A percentile compares a stretch with the other conserved stretches of the same genome.
phyloP scores from a whole-genome alignment of 179 eudicot species.

The Amaranthus tricolor region DNA sequence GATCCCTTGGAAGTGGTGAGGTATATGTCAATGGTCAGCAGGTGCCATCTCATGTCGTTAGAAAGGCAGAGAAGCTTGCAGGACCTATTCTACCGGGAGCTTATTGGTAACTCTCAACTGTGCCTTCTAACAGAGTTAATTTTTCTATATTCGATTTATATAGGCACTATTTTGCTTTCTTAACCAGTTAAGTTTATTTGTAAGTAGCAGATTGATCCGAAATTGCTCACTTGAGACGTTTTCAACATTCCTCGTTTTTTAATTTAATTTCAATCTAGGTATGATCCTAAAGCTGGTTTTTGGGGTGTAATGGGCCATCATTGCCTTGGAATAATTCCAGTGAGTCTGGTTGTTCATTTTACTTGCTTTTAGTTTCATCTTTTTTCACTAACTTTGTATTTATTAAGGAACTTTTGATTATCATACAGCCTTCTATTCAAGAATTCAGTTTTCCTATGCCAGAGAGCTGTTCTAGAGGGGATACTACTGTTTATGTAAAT shows the following conservation, averaged over 20 bases:
- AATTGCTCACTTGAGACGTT: neutral
- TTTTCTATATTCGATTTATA: neutral
- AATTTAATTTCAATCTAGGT: conserved; percentile 45
- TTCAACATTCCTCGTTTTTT: neutral
- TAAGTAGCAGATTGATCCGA: conserved; percentile 3
- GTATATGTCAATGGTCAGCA: conserved; percentile 68
- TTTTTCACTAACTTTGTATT: neutral
- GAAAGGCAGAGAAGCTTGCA: conserved; percentile 70
- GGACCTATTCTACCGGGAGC: conserved; percentile 77
- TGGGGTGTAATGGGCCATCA: conserved; percentile 96
- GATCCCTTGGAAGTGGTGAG: conserved; percentile 31
- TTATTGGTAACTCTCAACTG: conserved; percentile 56
- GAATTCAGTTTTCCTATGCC: conserved; percentile 72
- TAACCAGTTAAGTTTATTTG: neutral
- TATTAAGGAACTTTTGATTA: neutral
- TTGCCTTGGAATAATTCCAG: conserved; percentile 91
- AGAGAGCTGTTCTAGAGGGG: conserved; percentile 64
- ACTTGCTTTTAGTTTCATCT: neutral
- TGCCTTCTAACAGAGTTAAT: neutral
- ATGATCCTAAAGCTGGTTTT: conserved; percentile 87
- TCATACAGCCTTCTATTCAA: conserved; percentile 77
- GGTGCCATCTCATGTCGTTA: conserved; percentile 41
- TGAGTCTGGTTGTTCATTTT: conserved; percentile 38
- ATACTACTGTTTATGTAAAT: conserved; percentile 67
- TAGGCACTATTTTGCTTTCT: neutral